Evolutionary conservation across 768 basidiomycete genomes (phyloP), one percentile per base, ranked within the genome.

Genomic region (Rhizopogon sp.): DNA sequence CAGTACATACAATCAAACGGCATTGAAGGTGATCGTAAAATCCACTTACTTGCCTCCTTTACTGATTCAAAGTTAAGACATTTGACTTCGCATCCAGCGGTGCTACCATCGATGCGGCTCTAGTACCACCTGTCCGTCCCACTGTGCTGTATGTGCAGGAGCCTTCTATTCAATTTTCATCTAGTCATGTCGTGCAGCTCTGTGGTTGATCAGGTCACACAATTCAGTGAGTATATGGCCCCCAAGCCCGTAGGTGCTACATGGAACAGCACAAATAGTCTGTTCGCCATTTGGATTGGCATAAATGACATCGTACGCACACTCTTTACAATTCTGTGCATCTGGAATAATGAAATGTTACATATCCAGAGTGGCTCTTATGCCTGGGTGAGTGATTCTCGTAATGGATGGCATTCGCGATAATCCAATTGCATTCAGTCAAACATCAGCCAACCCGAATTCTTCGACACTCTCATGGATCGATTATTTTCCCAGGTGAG

Each of bases 1-100:
- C 31, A 71, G 64, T 11, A 78, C 77, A 5, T 85, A 79, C 63
- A 85, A 85, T 56, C 76, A 83, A 41, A 80, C 78, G 1, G 66
- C 74, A 35, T 75, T 79, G 51, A 76, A 77, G 68, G 81, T 81
- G 40, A 51, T 58, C 37, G 22, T 16, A 39, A 3, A 29, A 47
- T n/a, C 5, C 25, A 40, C 9, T 22, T 41, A 6, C 0, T 5
- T 39, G 25, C 17, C 20, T 59, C 5, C 57, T 22, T 10, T 8
- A 25, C 5, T 54, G 14, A 54, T 53, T n/a, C 6, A 11, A 11
- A 54, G 29, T n/a, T 10, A 71, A 82, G 60, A 83, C 81, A 0
- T 88, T 83, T 66, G 82, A 87, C 69, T 81, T 81, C 56, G 87
- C 86, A 0, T 83, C 79, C 53, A 81, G 85, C 22, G 86, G 82